Base-by-base conservation (phyloP, 1,284 basidiomycete species). In the Spongiforma sp. region DNA sequence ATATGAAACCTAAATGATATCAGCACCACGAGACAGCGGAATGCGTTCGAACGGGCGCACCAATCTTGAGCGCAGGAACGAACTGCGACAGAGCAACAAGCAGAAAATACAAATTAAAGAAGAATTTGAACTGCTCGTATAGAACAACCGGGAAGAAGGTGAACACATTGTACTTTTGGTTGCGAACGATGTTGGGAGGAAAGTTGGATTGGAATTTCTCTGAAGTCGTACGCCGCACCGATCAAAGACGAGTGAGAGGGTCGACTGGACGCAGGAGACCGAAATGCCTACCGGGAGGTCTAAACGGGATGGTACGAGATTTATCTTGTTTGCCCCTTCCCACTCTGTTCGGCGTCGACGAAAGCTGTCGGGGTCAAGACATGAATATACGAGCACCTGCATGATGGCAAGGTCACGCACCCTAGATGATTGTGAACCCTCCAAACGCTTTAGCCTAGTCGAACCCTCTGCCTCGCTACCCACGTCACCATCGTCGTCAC, bases 61-160 rank as follows among this genome's bases (percentile, higher is more conserved):
- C 96, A 65, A 98, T 99, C 82, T 96, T 97, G 68, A 99, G 86
- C 1, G 96, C 93, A 6, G 97, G 98, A 12, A 99, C 84, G 73
- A 99, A 98, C 77, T 99, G 97, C 34, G 93, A 96, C 6, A 99
- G 83, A 0, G 98, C 97, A 19, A 99, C 98, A 19, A 99, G 89
- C 6, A 99, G 87, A 76, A 99, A 99, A 80, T 99, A 99, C 17
- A 99, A 86, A 78, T 99, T 99, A 90, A 98, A 99, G 84, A 99
- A 99, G 84, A 98, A 99, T 80, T 99, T 99, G 91, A 99, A 99
- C 79, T 99, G 98, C 78, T 99, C 96, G 79, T 99, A 99, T 76
- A 99, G 90, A 52, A 99, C 96, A 66, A 98, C 86, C 1, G 97
- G 97, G 6, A 99, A 84, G 82, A 99, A 99, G 12, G 94, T 95